Base-by-base conservation (phyloP, 202 grass and related monocot species). In the Carex sylvatica region DNA sequence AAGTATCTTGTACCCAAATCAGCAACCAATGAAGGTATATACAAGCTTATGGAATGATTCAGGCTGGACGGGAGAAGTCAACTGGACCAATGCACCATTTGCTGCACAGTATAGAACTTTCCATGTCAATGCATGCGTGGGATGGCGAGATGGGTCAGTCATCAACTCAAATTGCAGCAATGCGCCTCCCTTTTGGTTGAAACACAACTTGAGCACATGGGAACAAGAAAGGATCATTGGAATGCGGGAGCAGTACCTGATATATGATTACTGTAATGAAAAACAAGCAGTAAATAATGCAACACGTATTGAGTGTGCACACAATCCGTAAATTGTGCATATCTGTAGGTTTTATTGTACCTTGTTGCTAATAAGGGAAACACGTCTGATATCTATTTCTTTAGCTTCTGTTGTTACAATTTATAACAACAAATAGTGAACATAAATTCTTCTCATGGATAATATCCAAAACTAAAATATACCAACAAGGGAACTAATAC, bases 71-170 rank as follows among this genome's bases (percentile, higher is more conserved):
- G 83, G 83, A 61, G 44, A 24, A 36, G 61, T 85, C 11, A 79
- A 85, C 36, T 80, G 84, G 84, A 85, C 9, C n/a, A 80, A 61
- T 66, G 84, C 63, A 15, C 84, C 84, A 24, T 85, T 85, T 58
- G 19, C 44, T 3, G 74, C 47, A 54, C 18, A 80, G 26, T 85
- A 85, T 18, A 33, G 51, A 14, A 40, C 19, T 16, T 85, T 55
- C 15, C 26, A 79, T 58, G 58, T 54, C 10, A 59, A 68, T 13
- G 74, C 74, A 24, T 85, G 84, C 11, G 4, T 69, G 3, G 61
- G 14, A 62, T 60, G 53, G 53, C 40, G 44, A 78, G 18, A 68
- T 53, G 42, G 13, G 22, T 78, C 24, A 55, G 47, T 14, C 5
- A 31, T 42, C 35, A 28, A 12, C 61, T 85, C 84, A 19, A 42